Base-by-base conservation (phyloP, 257 asterid genomes). In the Perilla frutescens region DNA sequence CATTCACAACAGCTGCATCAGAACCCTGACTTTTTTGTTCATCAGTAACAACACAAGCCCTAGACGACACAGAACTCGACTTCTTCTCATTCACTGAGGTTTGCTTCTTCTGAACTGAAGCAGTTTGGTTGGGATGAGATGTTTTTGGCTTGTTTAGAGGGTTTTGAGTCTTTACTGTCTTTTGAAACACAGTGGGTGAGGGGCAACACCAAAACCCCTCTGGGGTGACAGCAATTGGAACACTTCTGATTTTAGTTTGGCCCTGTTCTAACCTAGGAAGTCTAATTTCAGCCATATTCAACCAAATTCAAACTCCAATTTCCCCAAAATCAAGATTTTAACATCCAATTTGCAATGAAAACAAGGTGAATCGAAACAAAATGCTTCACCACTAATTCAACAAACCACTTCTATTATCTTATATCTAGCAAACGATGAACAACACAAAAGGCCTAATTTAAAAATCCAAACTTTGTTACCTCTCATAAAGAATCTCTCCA, bases 171-270 rank as follows among this genome's bases (percentile, higher is more conserved):
- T 87, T 91, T 36, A 66, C 13, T 49, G 87, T 62, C 81, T 91
- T 94, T 60, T 94, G 99, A 68, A 94, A 91, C 62, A 83, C 99
- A 55, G 79, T 87, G 3, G 97, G 99, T 15, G 96, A 88, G 40
- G 99, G 99, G 70, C 99, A 94, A 81, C 99, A 94, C 99, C 99
- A 94, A 71, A 94, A 94, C 32, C 98, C 98, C 49, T 93, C 98
- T 34, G 97, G 97, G 41, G 98, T 93, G 8, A 93, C 98, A 70
- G 96, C 98, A 74, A 93, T 93, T 70, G 98, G 98, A 13, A 93
- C 98, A 73, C 73, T 88, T 59, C 79, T 88, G 45, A 94, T 81
- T 63, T 86, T 94, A 43, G 97, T 83, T 65, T 84, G 96, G 56
- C 89, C 87, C 44, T 87, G 91, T 37, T 91, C 98, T 84, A 86